Conservation (phyloP, 2,329 filamentous ascomycete species). For the Tolypocladium ovalisporum region DNA sequence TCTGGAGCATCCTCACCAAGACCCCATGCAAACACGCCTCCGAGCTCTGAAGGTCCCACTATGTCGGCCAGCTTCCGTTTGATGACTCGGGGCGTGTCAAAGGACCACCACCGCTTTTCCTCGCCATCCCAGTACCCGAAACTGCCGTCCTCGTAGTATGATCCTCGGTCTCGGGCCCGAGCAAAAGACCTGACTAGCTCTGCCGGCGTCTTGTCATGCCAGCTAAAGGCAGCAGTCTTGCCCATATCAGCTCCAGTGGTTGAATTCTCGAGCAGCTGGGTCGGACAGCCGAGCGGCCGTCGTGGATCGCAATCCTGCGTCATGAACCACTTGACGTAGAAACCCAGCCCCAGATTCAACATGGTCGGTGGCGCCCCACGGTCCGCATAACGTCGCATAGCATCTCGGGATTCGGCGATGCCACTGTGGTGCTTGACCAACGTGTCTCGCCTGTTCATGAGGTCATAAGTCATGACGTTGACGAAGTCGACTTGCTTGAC, state of each 20-base stretch:
- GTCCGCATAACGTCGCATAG: constrained; percentile 48
- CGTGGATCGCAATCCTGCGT: constrained; percentile 31
- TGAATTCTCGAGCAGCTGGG: constrained; percentile 46
- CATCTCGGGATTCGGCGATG: constrained; percentile 40
- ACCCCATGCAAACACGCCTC: constrained; percentile 68
- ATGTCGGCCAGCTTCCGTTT: constrained; percentile 50
- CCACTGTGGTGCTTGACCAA: constrained; percentile 55
- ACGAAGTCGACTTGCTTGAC: constrained; percentile 51
- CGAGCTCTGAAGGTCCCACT: constrained; percentile 43
- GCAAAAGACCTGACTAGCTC: constrained; percentile 47
- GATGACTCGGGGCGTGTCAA: constrained; percentile 54
- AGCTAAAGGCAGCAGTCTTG: constrained; percentile 49
- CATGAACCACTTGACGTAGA: constrained; percentile 55
- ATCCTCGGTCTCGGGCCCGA: constrained; percentile 39
- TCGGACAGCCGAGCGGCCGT: constrained; percentile 41
- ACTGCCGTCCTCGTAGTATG: constrained; percentile 48
- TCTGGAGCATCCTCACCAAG: constrained; percentile 53
- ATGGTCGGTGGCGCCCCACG: constrained; percentile 39
- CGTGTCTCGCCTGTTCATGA: constrained; percentile 58
- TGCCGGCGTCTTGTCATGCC: constrained; percentile 40
- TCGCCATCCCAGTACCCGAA: constrained; percentile 56
- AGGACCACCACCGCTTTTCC: constrained; percentile 60
- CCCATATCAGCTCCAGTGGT: constrained; percentile 45
- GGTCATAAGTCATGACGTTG: constrained; percentile 60
- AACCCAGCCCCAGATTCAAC: constrained; percentile 54